Conservation (phyloP, 2,329 filamentous ascomycete species). For the Xylariaceae sp. region DNA sequence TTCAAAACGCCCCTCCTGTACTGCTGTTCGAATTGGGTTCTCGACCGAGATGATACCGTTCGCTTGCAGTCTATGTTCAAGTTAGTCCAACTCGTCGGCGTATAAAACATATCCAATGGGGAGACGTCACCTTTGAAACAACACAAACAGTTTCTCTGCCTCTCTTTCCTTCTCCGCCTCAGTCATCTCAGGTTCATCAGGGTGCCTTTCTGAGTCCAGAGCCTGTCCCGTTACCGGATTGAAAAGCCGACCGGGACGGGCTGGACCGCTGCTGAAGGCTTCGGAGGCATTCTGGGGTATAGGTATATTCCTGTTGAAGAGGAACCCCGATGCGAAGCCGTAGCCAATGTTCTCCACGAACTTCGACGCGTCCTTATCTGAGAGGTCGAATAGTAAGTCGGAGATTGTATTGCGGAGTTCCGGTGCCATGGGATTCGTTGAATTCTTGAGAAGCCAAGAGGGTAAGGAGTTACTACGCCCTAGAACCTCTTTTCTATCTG, state of each 20-base stretch:
- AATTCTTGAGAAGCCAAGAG: conserved; percentile 70
- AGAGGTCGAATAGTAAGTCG: conserved; percentile 79
- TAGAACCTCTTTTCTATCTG: conserved; percentile 70
- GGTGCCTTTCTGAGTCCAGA: conserved; percentile 58
- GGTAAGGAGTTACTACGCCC: conserved; percentile 70
- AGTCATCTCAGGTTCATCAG: conserved; percentile 68
- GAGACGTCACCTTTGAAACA: conserved; percentile 72
- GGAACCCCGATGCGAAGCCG: conserved; percentile 84
- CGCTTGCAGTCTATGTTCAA: conserved; percentile 24
- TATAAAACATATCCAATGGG: background rate
- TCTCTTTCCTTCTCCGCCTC: conserved; percentile 88
- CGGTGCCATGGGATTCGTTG: conserved; percentile 65
- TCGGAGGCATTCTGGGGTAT: conserved; percentile 63
- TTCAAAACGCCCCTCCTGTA: conserved; percentile 59
- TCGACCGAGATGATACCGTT: conserved; percentile 59
- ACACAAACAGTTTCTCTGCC: conserved; percentile 79
- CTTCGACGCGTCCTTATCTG: conserved; percentile 67
- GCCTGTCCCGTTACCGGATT: conserved; percentile 89
- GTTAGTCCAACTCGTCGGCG: conserved; percentile 16
- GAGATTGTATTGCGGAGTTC: conserved; percentile 70
- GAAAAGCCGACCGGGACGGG: conserved; percentile 40
- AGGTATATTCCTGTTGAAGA: conserved; percentile 77
- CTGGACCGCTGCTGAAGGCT: conserved; percentile 35
- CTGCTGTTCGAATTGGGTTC: conserved; percentile 61
- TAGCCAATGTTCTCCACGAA: conserved; percentile 93